phyloP scores from a whole-genome alignment of 1,284 basidiomycete genomes.

The Cryptococcus jaspeensis region DNA sequence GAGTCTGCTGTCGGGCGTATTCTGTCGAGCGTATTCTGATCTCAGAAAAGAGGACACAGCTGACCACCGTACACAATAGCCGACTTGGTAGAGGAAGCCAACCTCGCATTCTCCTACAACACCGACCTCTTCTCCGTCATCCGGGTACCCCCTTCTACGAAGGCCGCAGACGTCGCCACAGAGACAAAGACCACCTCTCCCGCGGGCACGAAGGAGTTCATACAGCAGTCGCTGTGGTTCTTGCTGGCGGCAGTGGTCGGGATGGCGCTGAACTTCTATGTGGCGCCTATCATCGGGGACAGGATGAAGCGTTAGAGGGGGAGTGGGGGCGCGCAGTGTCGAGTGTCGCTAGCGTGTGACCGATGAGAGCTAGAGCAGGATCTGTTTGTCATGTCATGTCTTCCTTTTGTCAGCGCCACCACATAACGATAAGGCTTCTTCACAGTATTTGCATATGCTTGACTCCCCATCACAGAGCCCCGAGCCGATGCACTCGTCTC shows the following conservation, averaged over 20 bases:
- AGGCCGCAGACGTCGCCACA: neutral
- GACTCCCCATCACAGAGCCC: too few relatives aligned
- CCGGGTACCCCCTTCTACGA: conserved; percentile 19
- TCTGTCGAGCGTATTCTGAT: neutral
- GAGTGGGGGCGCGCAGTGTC: too few relatives aligned
- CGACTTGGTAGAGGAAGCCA: conserved; percentile 63
- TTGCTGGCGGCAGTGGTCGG: conserved; percentile 18
- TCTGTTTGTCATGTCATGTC: too few relatives aligned
- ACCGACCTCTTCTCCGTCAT: conserved; percentile 63
- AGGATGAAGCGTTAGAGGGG: neutral
- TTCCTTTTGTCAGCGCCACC: neutral
- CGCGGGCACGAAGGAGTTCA: neutral
- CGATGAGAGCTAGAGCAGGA: neutral
- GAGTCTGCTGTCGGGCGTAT: conserved; percentile 20
- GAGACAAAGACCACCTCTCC: neutral
- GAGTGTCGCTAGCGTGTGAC: neutral
- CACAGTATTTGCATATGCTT: too few relatives aligned
- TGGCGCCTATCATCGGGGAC: conserved; percentile 13
- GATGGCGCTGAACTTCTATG: conserved; percentile 15
- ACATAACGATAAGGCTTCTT: neutral
- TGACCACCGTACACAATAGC: conserved; percentile 36
- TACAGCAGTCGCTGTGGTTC: conserved; percentile 16
- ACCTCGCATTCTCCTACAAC: conserved; percentile 67
- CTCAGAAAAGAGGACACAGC: neutral
- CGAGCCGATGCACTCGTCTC: too few relatives aligned